Conservation (phyloP, 1,284 basidiomycete species). For the Puccinia brachypodii region DNA sequence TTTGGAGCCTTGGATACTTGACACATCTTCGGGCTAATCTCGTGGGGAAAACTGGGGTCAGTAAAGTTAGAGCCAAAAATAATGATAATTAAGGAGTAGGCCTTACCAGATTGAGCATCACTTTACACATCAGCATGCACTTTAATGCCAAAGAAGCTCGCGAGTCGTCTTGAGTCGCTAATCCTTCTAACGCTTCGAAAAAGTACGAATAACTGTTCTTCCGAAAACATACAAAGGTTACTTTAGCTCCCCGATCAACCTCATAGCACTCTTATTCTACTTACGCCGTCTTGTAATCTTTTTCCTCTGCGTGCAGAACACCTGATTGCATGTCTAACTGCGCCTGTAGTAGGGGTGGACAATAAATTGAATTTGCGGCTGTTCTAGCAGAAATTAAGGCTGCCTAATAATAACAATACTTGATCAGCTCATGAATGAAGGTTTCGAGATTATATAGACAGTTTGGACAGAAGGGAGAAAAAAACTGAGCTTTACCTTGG, state of each 20-base stretch:
- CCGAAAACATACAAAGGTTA: slow-evolving; percentile 10
- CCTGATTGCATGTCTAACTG: slow-evolving; percentile 89
- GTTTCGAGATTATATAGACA: not conserved
- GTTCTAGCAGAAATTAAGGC: slow-evolving; percentile 88
- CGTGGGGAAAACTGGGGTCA: not conserved
- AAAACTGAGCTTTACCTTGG: slow-evolving; percentile 67
- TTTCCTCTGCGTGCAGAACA: slow-evolving; percentile 91
- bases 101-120: slow-evolving; percentile 89
- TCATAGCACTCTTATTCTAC: slow-evolving; percentile 20
- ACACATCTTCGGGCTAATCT: slow-evolving; percentile 83
- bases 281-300: slow-evolving; percentile 87
- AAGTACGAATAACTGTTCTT: slow-evolving; percentile 79
- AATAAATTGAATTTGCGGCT: slow-evolving; percentile 95
- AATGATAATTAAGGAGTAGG: not conserved
- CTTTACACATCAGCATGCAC: slow-evolving; percentile 96
- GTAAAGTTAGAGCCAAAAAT: not conserved
- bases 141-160: slow-evolving; percentile 81
- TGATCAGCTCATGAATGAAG: not conserved
- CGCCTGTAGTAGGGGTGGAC: slow-evolving; percentile 88
- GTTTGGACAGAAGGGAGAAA: not conserved
- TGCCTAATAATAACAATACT: slow-evolving; percentile 63
- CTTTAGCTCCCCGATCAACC: not conserved
- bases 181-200: slow-evolving; percentile 93
- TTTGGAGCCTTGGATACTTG: slow-evolving; percentile 79
- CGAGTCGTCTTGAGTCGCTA: slow-evolving; percentile 64